A percentile compares a stretch with the other conserved stretches of the same genome.
phyloP scores from a whole-genome alignment of 129 eudicot genomes.

The Flaveria bidentis region DNA sequence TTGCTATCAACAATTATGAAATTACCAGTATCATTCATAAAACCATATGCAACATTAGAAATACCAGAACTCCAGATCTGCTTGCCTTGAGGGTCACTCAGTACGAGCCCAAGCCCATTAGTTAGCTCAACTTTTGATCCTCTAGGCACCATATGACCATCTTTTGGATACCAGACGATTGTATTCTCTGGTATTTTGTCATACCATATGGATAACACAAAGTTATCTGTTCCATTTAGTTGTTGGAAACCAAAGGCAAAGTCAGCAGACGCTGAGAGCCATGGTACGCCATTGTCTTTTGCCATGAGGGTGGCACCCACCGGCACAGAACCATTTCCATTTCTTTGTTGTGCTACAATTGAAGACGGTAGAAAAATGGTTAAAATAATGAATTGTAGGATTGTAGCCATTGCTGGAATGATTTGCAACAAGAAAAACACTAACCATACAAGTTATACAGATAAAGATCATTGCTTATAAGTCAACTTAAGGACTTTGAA shows the following conservation, averaged over 20 bases:
- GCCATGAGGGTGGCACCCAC: background rate
- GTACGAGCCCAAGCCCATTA: background rate
- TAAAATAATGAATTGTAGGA: background rate
- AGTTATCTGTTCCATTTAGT: background rate
- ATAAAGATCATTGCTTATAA: background rate
- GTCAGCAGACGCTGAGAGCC: background rate
- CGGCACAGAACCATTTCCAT: background rate
- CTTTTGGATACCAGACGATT: background rate
- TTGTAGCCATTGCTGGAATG: background rate
- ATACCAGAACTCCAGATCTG: background rate
- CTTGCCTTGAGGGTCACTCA: constrained; percentile 4
- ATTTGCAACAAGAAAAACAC: background rate
- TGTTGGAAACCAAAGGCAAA: constrained; percentile 6
- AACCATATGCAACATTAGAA: background rate
- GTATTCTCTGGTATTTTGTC: background rate
- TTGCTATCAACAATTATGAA: background rate
- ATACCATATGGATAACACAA: constrained; percentile 7
- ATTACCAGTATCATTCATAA: background rate
- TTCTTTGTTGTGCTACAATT: background rate
- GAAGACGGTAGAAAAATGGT: background rate
- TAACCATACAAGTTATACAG: background rate
- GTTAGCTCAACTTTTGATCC: constrained; percentile 9
- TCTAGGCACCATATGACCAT: constrained; percentile 7
- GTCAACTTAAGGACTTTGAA: background rate
- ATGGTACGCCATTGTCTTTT: background rate